Conservation (phyloP, 2,329 filamentous ascomycete genomes). For the Coleophoma crateriformis region DNA sequence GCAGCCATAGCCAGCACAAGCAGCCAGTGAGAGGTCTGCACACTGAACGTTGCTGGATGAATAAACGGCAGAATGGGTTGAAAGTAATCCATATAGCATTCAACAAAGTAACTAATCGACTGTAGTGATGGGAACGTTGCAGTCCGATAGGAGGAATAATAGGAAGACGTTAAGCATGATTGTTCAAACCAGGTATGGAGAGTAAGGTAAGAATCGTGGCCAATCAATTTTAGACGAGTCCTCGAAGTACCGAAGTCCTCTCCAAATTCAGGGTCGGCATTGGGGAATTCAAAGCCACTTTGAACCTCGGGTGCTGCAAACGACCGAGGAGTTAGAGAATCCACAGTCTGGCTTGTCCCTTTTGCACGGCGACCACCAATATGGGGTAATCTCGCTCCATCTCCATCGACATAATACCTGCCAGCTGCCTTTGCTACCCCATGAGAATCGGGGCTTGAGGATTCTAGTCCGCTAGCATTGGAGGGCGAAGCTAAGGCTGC, state of each 20-base stretch:
- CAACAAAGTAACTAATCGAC: conserved; percentile 20
- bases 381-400: conserved; percentile 18
- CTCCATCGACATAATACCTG: conserved; percentile 20
- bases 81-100: conserved; percentile 31
- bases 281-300: conserved; percentile 2
- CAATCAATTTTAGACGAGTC: not conserved
- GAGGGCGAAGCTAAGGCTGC: not conserved
- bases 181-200: conserved; percentile 11
- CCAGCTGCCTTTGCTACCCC: conserved; percentile 9
- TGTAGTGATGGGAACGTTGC: conserved; percentile 12
- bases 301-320: not conserved
- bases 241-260: not conserved
- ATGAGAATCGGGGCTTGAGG: conserved; percentile 13
- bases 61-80: conserved; percentile 34
- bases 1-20: conserved; percentile 31
- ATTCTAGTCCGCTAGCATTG: conserved; percentile 4
- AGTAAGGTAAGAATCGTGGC: conserved; percentile 9
- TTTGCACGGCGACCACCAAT: not conserved
- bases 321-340: conserved; percentile 3
- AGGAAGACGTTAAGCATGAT: conserved; percentile 12
- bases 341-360: conserved; percentile 2
- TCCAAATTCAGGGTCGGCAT: not conserved
- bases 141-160: conserved; percentile 7
- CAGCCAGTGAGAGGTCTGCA: conserved; percentile 32
- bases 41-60: conserved; percentile 30